Conservation (phyloP, 768 basidiomycete species). For the Crepidotus variabilis region DNA sequence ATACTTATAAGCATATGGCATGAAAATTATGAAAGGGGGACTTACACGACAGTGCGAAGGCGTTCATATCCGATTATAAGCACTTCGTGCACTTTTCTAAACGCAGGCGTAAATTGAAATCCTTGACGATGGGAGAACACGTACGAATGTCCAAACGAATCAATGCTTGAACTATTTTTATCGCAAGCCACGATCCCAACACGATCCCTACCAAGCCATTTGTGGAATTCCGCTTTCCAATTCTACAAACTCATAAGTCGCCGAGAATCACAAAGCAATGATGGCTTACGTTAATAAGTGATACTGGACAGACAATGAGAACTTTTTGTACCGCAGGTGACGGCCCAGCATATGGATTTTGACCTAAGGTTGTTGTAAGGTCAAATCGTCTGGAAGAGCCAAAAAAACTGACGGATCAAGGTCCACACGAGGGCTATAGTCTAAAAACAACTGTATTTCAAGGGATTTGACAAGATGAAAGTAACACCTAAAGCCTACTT, state of each 20-base stretch:
- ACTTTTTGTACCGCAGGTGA: constrained; percentile 69
- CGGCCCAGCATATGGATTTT: constrained; percentile 70
- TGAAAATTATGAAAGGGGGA: constrained; percentile 1
- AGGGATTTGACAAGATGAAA: neutral
- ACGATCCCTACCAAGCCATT: constrained; percentile 73
- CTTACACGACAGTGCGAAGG: constrained; percentile 77
- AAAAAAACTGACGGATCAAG: constrained; percentile 63
- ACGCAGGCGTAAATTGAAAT: neutral
- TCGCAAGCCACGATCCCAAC: constrained; percentile 42
- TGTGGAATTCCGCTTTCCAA: constrained; percentile 93
- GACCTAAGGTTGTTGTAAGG: constrained; percentile 45
- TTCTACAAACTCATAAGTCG: constrained; percentile 47
- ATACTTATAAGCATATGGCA: neutral
- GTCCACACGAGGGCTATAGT: constrained; percentile 95
- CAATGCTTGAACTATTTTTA: constrained; percentile 47
- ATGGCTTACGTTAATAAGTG: constrained; percentile 68
- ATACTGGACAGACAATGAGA: constrained; percentile 92
- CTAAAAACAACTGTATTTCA: constrained; percentile 31
- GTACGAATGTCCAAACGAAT: constrained; percentile 73
- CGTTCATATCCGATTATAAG: constrained; percentile 95
- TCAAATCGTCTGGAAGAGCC: neutral
- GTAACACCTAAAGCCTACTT: constrained; percentile 35
- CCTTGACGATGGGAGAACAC: constrained; percentile 18
- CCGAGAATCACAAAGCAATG: neutral
- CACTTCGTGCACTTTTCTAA: constrained; percentile 74